These are phyloP conservation scores for Gossypium trilobum DNA, from an alignment of 441 rosid species.

Conservation along the genomic window DNA sequence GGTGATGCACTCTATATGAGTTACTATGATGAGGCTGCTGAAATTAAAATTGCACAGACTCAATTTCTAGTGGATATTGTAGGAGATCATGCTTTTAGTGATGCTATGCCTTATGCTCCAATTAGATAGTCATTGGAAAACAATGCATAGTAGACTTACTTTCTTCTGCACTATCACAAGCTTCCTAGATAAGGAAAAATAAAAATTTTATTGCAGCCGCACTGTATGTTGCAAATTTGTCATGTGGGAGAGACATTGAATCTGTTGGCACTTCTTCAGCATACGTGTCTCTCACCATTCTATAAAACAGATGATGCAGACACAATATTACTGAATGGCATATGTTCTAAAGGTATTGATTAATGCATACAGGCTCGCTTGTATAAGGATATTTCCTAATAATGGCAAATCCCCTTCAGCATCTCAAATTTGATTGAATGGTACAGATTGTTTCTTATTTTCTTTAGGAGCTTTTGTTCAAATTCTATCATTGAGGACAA, in stretches of 20 bases:
- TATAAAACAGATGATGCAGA: slow-evolving; percentile 34
- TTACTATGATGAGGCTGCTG: slow-evolving; percentile 25
- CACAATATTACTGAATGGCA: slow-evolving; percentile 23
- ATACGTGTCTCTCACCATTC: slow-evolving; percentile 25
- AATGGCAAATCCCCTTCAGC: slow-evolving; percentile 22
- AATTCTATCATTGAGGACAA: background rate
- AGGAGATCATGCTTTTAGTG: slow-evolving; percentile 31
- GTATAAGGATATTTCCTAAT: slow-evolving; percentile 22
- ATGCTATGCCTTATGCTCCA: slow-evolving; percentile 34
- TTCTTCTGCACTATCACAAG: slow-evolving; percentile 32
- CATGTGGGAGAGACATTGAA: slow-evolving; percentile 18
- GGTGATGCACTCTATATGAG: background rate
- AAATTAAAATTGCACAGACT: slow-evolving; percentile 24
- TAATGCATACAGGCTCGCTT: slow-evolving; percentile 17
- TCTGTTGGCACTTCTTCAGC: slow-evolving; percentile 18
- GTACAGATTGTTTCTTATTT: slow-evolving; percentile 22
- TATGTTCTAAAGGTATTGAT: slow-evolving; percentile 28
- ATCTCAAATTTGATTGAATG: slow-evolving; percentile 27
- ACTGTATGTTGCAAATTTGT: slow-evolving; percentile 28
- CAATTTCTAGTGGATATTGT: slow-evolving; percentile 24
- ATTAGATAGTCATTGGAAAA: slow-evolving; percentile 27
- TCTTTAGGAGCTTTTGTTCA: background rate
- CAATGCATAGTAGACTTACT: slow-evolving; percentile 22
- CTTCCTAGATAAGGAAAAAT: slow-evolving; percentile 25
- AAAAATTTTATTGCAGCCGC: slow-evolving; percentile 11